phyloP scores from a whole-genome alignment of 129 eudicot species.

The Mikania micrantha region DNA sequence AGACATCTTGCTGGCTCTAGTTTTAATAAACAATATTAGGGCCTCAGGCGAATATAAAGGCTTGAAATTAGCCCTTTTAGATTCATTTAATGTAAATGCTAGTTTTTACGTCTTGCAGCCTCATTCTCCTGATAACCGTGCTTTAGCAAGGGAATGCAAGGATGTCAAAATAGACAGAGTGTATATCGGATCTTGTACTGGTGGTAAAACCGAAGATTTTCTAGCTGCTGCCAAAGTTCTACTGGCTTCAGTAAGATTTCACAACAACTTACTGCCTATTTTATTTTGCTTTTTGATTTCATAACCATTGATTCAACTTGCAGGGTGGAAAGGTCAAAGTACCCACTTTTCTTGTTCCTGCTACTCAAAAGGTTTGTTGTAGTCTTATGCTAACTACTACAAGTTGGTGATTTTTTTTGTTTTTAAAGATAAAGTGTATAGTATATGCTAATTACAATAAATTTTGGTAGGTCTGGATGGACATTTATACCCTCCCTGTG shows the following conservation, averaged over 20 bases:
- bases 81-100: neutral
- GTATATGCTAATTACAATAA: constrained; percentile 3
- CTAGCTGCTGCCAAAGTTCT: constrained; percentile 92
- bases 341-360: constrained; percentile 97
- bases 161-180: constrained; percentile 96
- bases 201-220: constrained; percentile 95
- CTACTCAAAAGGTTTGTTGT: constrained; percentile 88
- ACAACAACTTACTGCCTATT: constrained; percentile 6
- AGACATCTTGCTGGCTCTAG: neutral
- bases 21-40: neutral
- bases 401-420: neutral
- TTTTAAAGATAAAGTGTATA: neutral
- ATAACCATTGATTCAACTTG: constrained; percentile 11
- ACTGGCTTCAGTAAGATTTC: constrained; percentile 62
- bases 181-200: constrained; percentile 97
- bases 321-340: constrained; percentile 96
- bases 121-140: constrained; percentile 97
- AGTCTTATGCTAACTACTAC: neutral
- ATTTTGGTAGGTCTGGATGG: constrained; percentile 87
- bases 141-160: constrained; percentile 92
- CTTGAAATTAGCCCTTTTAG: neutral
- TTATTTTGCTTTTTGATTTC: too few species aligned
- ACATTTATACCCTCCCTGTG: constrained; percentile 82
- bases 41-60: neutral
- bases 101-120: constrained; percentile 47